Evolutionary conservation across 1,284 basidiomycete species (phyloP).

Genomic region (Irpex sp.): DNA sequence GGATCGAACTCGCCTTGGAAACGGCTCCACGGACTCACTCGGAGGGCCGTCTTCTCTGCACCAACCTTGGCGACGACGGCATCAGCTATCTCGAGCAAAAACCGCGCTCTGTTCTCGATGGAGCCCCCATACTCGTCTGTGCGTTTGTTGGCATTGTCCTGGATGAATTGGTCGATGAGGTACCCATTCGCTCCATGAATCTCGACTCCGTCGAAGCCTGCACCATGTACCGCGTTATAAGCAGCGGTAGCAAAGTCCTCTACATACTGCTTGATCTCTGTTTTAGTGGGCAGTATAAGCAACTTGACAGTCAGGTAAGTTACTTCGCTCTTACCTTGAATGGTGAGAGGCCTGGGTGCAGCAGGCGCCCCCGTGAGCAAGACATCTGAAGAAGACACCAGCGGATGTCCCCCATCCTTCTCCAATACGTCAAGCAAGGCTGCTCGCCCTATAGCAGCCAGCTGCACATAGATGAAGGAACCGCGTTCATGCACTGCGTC

Average conservation of each 20-base stretch:
- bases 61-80: background rate
- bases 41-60: background rate
- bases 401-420: conserved; percentile 22
- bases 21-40: conserved; percentile 38
- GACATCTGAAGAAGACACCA: conserved; percentile 34
- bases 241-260: conserved; percentile 18
- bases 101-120: conserved; percentile 41
- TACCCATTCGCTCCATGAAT: conserved; percentile 25
- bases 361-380: conserved; percentile 33
- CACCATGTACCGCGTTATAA: conserved; percentile 18
- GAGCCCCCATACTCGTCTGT: conserved; percentile 54
- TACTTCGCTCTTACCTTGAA: background rate
- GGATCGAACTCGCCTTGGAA: conserved; percentile 39
- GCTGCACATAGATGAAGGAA: conserved; percentile 39
- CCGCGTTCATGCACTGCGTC: conserved; percentile 27
- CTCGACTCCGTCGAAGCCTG: background rate
- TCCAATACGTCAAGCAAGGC: conserved; percentile 26
- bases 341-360: background rate
- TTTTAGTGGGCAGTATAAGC: background rate
- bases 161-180: conserved; percentile 33
- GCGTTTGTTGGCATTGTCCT: conserved; percentile 38
- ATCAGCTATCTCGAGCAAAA: background rate
- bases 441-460: conserved; percentile 41
- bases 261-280: conserved; percentile 16
- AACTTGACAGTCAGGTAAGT: background rate